Base-by-base conservation (phyloP, 2,329 filamentous ascomycete genomes). In the Epichloe uncinata region DNA sequence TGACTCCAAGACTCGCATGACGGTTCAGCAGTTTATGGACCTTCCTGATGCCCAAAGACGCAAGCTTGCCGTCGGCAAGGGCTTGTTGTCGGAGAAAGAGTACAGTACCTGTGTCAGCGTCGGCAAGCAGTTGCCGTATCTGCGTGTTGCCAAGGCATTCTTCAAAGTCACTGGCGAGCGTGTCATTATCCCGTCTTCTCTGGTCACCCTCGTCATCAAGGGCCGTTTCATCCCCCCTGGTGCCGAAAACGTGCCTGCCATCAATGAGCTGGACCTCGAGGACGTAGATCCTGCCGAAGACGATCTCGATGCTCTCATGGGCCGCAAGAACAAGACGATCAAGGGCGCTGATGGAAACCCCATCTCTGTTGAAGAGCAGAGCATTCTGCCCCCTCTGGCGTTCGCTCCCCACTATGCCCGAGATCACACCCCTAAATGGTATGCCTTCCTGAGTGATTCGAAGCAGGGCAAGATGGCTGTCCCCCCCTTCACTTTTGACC, bases 161-260 rank as follows among this genome's bases (percentile, higher is more conserved):
- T 98, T 98, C 81, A 98, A 98, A 74, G 94, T 98, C 43, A 84
- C 88, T 48, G 93, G 93, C 63, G 94, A 98, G 70, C 87, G 85
- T 57, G 85, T 84, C 65, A 87, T 98, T 61, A 95, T 91, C 34
- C 90, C 93, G 6, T 87, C 85, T 52, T 95, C 89, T 50, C 78
- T 98, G 37, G 91, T 97, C 20, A 91, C 90, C 54, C 83, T 98
- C 33, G 88, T 98, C 47, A 81, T 98, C 64, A 98, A 98, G 73
- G 89, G 86, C 34, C 88, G 93, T 50, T 85, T 97, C 62, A 82
- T 97, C 45, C 93, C 93, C 5, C 90, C 93, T 4, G 91, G 90
- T 43, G 84, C 80, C 56, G 77, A 78, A 22, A 74, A 85, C 48
- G 73, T 95, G 6, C 89, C 93, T 4, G 73, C 78, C 41, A 73